phyloP scores from a whole-genome alignment of 2,329 filamentous ascomycete species.

The Colletotrichum theobromicola region DNA sequence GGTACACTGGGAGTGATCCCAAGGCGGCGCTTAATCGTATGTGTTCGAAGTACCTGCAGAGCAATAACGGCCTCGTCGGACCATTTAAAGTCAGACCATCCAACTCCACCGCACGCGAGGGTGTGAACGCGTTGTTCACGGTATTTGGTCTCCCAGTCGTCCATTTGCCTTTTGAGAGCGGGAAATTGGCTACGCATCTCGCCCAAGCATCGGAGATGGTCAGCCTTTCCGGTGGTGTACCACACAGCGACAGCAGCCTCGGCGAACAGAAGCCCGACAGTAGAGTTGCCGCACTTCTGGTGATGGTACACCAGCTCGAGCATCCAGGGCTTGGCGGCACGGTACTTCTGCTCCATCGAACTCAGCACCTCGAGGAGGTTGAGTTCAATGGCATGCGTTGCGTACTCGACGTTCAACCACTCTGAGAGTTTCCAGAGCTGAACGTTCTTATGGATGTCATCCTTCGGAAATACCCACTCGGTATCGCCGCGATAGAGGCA shows the following conservation, averaged over 20 bases:
- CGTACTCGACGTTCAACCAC: background rate
- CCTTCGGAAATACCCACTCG: background rate
- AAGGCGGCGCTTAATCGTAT: too few relatives aligned
- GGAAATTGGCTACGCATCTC: background rate
- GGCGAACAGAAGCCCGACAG: background rate
- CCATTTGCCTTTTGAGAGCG: background rate
- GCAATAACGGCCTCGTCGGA: too few relatives aligned
- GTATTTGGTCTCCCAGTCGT: background rate
- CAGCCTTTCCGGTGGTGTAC: background rate
- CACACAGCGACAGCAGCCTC: background rate
- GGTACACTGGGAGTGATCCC: too few relatives aligned
- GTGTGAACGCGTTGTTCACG: too few relatives aligned
- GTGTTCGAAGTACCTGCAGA: too few relatives aligned
- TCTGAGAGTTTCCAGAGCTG: background rate
- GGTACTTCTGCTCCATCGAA: background rate
- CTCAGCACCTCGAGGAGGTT: background rate
- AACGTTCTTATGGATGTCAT: background rate
- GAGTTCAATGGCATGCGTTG: background rate
- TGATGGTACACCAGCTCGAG: accelerated
- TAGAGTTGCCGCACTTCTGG: background rate
- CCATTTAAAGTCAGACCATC: too few relatives aligned
- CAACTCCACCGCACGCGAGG: too few relatives aligned
- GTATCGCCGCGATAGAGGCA: background rate
- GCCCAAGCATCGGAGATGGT: background rate
- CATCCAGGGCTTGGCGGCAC: background rate